Conservation (phyloP, 2,329 filamentous ascomycete species). For the Xylariales sp. region DNA sequence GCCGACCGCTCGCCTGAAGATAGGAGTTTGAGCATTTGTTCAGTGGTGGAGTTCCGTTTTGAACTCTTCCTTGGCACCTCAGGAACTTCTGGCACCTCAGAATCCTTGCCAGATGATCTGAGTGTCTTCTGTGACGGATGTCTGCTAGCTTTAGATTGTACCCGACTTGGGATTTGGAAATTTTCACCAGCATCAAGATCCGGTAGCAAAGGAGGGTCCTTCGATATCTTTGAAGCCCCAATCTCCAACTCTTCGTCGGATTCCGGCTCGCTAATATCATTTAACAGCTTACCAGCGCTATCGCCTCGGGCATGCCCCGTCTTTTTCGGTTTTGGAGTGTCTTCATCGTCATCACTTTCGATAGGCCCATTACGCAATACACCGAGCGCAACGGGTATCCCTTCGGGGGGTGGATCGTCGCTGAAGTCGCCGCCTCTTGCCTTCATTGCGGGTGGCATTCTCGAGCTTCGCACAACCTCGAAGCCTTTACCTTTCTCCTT, state of each 20-base stretch:
- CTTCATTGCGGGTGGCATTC: slow-evolving; percentile 82
- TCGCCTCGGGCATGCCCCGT: slow-evolving; percentile 48
- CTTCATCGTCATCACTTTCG: slow-evolving; percentile 71
- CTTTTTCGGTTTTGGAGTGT: slow-evolving; percentile 51
- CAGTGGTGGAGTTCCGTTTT: slow-evolving; percentile 64
- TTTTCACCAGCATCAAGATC: slow-evolving; percentile 68
- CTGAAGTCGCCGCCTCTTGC: slow-evolving; percentile 66
- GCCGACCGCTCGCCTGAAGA: slow-evolving; percentile 35
- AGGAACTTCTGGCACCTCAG: slow-evolving; percentile 56
- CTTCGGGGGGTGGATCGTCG: slow-evolving; percentile 74
- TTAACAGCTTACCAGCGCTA: slow-evolving; percentile 56
- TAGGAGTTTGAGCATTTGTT: slow-evolving; percentile 52
- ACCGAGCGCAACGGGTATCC: slow-evolving; percentile 73
- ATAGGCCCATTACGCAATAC: slow-evolving; percentile 70
- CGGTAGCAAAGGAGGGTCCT: slow-evolving; percentile 67
- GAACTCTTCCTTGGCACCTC: slow-evolving; percentile 80
- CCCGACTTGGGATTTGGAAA: slow-evolving; percentile 73
- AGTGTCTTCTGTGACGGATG: slow-evolving; percentile 53
- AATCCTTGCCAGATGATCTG: slow-evolving; percentile 44
- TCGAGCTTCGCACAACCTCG: slow-evolving; percentile 90
- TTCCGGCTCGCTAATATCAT: slow-evolving; percentile 60
- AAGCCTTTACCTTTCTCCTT: slow-evolving; percentile 98
- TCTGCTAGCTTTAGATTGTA: slow-evolving; percentile 68
- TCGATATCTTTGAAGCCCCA: slow-evolving; percentile 56
- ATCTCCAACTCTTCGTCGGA: slow-evolving; percentile 54